These are phyloP conservation scores for Fusarium luffae DNA, from an alignment of 2,329 filamentous ascomycete species.

Conservation along the genomic window DNA sequence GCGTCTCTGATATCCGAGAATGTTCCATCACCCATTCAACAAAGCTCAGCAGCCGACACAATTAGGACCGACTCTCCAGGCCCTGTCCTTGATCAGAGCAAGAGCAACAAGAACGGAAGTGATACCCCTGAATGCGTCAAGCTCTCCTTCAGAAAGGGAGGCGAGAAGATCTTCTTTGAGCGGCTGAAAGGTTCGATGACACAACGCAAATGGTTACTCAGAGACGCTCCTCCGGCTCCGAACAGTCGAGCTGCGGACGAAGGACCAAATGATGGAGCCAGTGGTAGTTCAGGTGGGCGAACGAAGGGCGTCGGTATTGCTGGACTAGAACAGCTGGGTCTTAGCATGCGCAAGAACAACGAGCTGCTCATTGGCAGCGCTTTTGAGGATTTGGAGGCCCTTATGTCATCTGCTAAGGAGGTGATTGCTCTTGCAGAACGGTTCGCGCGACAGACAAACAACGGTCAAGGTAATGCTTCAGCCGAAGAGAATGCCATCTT, in stretches of 20 bases:
- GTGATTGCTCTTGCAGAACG: constrained; percentile 92
- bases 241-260: constrained; percentile 57
- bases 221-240: constrained; percentile 88
- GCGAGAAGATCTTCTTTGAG: constrained; percentile 90
- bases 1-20: constrained; percentile 73
- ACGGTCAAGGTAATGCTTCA: constrained; percentile 67
- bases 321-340: constrained; percentile 85
- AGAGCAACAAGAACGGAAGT: constrained; percentile 48
- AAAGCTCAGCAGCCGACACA: constrained; percentile 51
- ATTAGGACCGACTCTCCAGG: constrained; percentile 80
- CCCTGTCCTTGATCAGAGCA: constrained; percentile 65
- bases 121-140: constrained; percentile 83
- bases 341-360: constrained; percentile 90
- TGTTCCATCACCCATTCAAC: constrained; percentile 49
- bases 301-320: constrained; percentile 85
- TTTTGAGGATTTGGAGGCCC: constrained; percentile 93
- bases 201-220: constrained; percentile 94
- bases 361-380: constrained; percentile 91
- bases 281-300: constrained; percentile 47
- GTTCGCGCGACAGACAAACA: constrained; percentile 76
- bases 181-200: constrained; percentile 87
- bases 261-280: constrained; percentile 45
- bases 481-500: constrained; percentile 79
- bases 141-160: constrained; percentile 88
- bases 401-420: constrained; percentile 98